Conservation (phyloP, 2,329 filamentous ascomycete genomes). For the Bretziella fagacearum region DNA sequence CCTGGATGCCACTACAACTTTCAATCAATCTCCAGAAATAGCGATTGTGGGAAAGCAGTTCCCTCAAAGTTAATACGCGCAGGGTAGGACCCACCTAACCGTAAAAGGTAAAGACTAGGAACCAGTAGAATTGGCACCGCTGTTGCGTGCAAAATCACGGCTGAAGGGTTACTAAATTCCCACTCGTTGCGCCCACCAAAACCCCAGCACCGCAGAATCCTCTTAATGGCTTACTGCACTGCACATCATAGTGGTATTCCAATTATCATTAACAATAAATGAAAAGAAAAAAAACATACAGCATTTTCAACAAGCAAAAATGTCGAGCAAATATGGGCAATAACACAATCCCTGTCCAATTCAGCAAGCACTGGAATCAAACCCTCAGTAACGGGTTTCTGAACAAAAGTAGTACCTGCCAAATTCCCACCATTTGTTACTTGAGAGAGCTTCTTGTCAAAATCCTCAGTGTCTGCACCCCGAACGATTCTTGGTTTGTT, state of each 20-base stretch:
- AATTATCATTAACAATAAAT: neutral
- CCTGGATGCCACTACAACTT: neutral
- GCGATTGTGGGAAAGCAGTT: neutral
- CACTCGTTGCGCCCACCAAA: slow-evolving; percentile 14
- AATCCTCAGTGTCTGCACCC: slow-evolving; percentile 9
- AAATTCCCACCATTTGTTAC: slow-evolving; percentile 2
- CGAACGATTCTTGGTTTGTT: slow-evolving; percentile 5
- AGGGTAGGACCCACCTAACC: neutral
- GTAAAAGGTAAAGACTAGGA: slow-evolving; percentile 5
- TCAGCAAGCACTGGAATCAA: neutral
- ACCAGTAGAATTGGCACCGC: neutral
- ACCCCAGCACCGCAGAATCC: neutral
- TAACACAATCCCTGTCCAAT: slow-evolving; percentile 8
- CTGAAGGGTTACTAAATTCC: slow-evolving; percentile 7
- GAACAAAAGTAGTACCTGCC: slow-evolving; percentile 8
- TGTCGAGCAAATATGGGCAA: neutral
- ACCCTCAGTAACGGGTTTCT: slow-evolving; percentile 5
- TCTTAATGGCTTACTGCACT: neutral
- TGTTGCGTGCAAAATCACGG: neutral
- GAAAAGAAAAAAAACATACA: neutral
- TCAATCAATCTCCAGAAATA: slow-evolving; percentile 3
- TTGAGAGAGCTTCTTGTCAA: slow-evolving; percentile 12
- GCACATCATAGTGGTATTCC: neutral
- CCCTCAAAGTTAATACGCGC: neutral
- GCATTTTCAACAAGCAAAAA: neutral